Evolutionary conservation across 2,329 filamentous ascomycete genomes (phyloP), one percentile per base, ranked within the genome.

Genomic region (Ophiocordyceps camponoti-leonardi): DNA sequence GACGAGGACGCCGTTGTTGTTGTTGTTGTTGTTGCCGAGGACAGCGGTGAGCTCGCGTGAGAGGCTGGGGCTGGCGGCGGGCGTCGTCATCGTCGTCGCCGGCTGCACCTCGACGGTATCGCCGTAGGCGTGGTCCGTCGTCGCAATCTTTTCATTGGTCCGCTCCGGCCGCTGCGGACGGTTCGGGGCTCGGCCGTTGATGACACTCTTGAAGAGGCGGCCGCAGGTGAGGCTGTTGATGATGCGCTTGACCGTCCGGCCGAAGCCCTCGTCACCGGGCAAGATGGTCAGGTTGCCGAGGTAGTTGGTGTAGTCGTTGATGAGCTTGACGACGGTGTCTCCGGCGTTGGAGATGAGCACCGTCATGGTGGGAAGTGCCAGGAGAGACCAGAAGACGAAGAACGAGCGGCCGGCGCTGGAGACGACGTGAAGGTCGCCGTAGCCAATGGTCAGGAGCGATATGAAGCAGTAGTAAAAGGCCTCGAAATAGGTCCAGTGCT

Each of bases 331-430:
- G 19, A 94, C 73, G 0, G 88, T 95, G 54, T 93, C 83, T 22
- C 83, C 84, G 48, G 92, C 83, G 52, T 88, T 83, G 12, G 79
- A 82, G 50, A 93, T 83, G 13, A 95, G 72, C 18, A 94, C 80
- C 0, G 88, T 94, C 73, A 88, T 88, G 2, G 84, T 88, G 0
- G 88, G 88, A 3, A 94, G 71, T 0, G 87, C 86, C 23, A 94
- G 72, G 1, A 95, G 61, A 14, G 81, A 85, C 88, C 88, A 95
- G 46, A 94, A 80, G n/a, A 95, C 84, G 54, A 94, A 95, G 59
- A 94, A 94, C 0, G 84, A 77, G 46, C 84, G 80, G 1, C 84
- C 86, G 0, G 79, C 73, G 50, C 87, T 88, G 2, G 81, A 84
- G n/a, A 78, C 67, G 0, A 86, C 86, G 1, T 79, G 77, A 6